These are phyloP conservation scores for Raddia distichophylla DNA, from an alignment of 176 grass and related monocot species.

Conservation along the genomic window DNA sequence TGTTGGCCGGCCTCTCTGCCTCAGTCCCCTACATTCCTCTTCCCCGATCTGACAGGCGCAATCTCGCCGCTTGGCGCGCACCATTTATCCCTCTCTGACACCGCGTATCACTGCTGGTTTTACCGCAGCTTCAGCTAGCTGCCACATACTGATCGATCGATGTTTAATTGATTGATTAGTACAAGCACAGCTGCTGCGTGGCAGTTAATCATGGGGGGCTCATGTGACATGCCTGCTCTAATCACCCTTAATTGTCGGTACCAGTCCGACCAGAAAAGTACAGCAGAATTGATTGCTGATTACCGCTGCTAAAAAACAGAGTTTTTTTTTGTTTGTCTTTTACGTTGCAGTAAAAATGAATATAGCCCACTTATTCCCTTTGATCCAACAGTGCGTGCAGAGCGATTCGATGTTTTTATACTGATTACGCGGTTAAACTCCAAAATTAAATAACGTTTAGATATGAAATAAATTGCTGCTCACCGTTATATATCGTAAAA, in stretches of 20 bases:
- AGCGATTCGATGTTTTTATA: too few relatives aligned
- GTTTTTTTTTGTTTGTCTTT: background rate
- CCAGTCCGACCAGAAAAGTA: background rate
- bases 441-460: too few relatives aligned
- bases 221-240: background rate
- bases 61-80: background rate
- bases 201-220: background rate
- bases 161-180: background rate
- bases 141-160: too few relatives aligned
- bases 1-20: background rate
- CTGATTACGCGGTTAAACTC: too few relatives aligned
- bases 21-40: conserved; percentile 19
- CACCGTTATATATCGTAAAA: too few relatives aligned
- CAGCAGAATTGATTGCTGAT: background rate
- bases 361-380: too few relatives aligned
- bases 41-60: conserved; percentile 23
- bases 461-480: too few relatives aligned
- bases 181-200: background rate
- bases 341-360: too few relatives aligned
- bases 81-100: background rate
- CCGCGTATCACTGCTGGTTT: background rate
- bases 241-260: background rate
- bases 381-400: too few relatives aligned
- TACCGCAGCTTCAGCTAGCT: too few relatives aligned
- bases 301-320: background rate